Percentiles rank a stretch among this genome's conserved stretches.
These are phyloP conservation scores for Solanum microdontum DNA, from an alignment of 257 asterid species.

Conservation along the genomic window DNA sequence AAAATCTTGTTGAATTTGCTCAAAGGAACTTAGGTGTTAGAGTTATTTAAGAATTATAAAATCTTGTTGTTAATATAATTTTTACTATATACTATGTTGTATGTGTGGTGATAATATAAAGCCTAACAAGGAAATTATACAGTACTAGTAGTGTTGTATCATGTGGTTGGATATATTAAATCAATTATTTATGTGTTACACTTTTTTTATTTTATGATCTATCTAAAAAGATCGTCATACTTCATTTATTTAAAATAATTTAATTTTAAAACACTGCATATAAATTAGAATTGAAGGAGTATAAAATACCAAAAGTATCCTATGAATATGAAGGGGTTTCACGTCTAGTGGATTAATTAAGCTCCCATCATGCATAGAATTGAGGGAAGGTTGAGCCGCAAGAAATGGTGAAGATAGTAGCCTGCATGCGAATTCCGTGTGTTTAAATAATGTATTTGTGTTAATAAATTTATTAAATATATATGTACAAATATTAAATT, in stretches of 20 bases:
- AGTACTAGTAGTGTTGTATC: not conserved
- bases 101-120: not conserved
- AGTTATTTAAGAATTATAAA: not conserved
- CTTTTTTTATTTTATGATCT: too few species aligned
- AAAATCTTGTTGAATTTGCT: constrained; percentile 21
- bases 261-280: too few species aligned
- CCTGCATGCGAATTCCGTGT: too few species aligned
- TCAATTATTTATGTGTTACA: too few species aligned
- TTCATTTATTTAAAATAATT: too few species aligned
- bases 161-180: not conserved
- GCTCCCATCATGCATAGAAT: not conserved
- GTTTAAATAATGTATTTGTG: too few species aligned
- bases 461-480: too few species aligned
- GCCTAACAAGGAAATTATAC: not conserved
- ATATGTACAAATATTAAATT: too few species aligned
- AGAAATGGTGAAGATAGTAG: too few species aligned
- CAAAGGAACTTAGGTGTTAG: constrained; percentile 15
- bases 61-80: not conserved
- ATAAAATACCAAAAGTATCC: not conserved
- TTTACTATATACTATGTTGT: not conserved
- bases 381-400: too few species aligned
- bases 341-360: not conserved
- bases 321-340: not conserved
- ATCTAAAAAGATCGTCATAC: too few species aligned
- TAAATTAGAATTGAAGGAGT: too few species aligned